Percentiles rank a stretch among this genome's conserved stretches.
Evolutionary conservation across 352 stramenopile species (phyloP).

Genomic region (Globisporangium rhizosaccharum): DNA sequence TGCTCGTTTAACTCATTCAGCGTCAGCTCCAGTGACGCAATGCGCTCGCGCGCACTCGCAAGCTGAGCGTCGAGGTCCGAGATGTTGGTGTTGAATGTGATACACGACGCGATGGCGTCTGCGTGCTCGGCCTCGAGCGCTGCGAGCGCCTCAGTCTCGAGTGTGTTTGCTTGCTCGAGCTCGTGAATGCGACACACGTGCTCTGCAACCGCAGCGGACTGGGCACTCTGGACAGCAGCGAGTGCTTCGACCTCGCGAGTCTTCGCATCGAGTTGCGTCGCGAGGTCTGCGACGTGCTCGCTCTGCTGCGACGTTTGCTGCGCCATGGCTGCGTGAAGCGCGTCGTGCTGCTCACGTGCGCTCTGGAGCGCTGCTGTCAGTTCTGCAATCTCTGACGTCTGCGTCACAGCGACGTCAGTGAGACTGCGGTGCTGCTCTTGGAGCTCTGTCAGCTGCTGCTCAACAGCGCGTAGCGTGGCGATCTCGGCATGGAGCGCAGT

Average conservation of each 20-base stretch:
- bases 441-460: neutral
- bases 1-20: neutral
- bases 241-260: neutral
- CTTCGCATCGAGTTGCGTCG: neutral
- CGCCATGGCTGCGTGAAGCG: neutral
- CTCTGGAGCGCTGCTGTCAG: conserved; percentile 1
- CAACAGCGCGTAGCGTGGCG: neutral
- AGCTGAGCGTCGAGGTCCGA: conserved; percentile 1
- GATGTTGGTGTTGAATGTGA: conserved; percentile 1
- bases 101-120: neutral
- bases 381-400: conserved; percentile 1
- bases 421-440: conserved; percentile 3
- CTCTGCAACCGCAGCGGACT: neutral
- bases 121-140: neutral
- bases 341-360: conserved; percentile 4
- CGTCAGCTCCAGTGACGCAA: neutral
- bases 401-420: neutral
- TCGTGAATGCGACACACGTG: neutral
- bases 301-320: neutral
- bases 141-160: neutral
- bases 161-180: neutral
- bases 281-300: neutral
- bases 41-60: neutral
- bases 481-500: neutral
- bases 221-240: neutral